Base-by-base conservation (phyloP, 352 stramenopile genomes). In the Phytopythium delawarense region DNA sequence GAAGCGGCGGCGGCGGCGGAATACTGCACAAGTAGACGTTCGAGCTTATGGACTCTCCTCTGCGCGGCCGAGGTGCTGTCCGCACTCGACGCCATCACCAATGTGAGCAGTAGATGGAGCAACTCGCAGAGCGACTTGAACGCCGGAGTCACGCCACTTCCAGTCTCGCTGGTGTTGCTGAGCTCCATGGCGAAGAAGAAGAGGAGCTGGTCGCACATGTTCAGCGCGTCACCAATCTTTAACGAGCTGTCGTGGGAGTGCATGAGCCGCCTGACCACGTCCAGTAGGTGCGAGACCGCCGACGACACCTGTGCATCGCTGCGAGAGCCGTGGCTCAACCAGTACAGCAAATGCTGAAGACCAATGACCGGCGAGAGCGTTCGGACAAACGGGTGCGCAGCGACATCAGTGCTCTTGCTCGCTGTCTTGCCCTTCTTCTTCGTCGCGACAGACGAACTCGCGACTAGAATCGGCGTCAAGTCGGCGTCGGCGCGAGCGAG, bases 171-270 rank as follows among this genome's bases (percentile, higher is more conserved):
- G 18, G 16, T 5, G 12, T 23, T 32, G 20, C 48, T 28, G 15
- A 51, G 4, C 18, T 58, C 25, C n/a, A 34, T 62, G 40, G 53
- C 28, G 50, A 88, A 62, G 13, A 74, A 76, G 44, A 84, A 86
- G 34, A 86, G 42, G 23, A 86, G 28, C 59, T 83, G 76, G 30
- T 88, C 76, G 34, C 74, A 84, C 57, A 86, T 72, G 11, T 64
- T 72, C 16, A 63, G 59, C 42, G 74, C 72, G 11, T 74, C 72
- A 2, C 46, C 50, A 21, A 48, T 28, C 9, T 78, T 20, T 9
- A 63, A 34, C 9, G 55, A 54, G 8, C 51, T 49, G 5, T 58
- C 23, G 0, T 34, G 6, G n/a, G 25, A 46, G 28, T 46, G 35
- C 13, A 71, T 23, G 21, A 66, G 51, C 53, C 58, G 32, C 20